Conservation (phyloP, 768 basidiomycete genomes). For the Lanmaoa pseudosensibilis region DNA sequence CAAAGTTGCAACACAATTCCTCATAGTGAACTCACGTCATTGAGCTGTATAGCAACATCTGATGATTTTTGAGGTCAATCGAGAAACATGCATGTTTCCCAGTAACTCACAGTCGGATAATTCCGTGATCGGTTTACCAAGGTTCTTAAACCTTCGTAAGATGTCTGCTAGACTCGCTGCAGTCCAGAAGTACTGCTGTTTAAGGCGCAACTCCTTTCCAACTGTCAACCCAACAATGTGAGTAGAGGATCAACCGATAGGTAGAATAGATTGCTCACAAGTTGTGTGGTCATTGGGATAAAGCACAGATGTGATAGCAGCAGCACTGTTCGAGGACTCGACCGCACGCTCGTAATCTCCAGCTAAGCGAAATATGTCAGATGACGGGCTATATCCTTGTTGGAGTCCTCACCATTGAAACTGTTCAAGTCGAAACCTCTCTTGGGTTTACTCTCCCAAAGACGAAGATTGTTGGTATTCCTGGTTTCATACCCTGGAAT, state of each 20-base stretch:
- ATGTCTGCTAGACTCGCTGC: constrained; percentile 88
- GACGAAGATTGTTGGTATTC: constrained; percentile 87
- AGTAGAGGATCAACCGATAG: neutral
- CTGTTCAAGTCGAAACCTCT: constrained; percentile 91
- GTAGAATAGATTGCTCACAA: constrained; percentile 37
- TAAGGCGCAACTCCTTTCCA: constrained; percentile 85
- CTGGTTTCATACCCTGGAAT: constrained; percentile 80
- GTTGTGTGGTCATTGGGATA: constrained; percentile 94
- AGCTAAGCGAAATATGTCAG: constrained; percentile 43
- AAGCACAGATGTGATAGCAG: constrained; percentile 90
- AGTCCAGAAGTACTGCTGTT: constrained; percentile 98
- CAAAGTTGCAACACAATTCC: neutral
- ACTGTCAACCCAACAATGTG: constrained; percentile 40
- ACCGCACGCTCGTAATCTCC: constrained; percentile 93
- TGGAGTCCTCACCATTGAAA: constrained; percentile 72
- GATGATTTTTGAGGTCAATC: constrained; percentile 5
- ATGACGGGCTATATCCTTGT: neutral
- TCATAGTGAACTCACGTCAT: constrained; percentile 57
- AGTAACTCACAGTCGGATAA: constrained; percentile 72
- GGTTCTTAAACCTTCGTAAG: constrained; percentile 88
- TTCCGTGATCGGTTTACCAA: constrained; percentile 73
- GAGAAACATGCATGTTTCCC: neutral
- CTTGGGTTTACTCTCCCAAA: constrained; percentile 85
- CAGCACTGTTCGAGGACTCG: constrained; percentile 84
- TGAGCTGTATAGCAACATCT: constrained; percentile 94